Base-by-base conservation (phyloP, 2,329 filamentous ascomycete genomes). In the Spiromastix sp. region DNA sequence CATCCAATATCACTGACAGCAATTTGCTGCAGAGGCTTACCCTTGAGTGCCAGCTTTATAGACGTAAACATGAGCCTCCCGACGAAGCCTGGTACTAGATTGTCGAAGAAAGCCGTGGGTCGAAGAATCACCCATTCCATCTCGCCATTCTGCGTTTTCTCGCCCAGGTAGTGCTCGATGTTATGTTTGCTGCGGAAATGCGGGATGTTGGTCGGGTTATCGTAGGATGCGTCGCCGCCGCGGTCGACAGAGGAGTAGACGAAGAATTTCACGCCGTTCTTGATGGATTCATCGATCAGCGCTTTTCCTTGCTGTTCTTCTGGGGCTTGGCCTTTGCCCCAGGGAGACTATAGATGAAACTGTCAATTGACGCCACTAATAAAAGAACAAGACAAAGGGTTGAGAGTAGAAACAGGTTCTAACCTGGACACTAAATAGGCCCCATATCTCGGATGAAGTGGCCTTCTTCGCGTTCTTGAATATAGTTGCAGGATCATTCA, bases 191-290 rank as follows among this genome's bases (percentile, higher is more conserved):
- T 64, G 39, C 65, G 64, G 51, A 82, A 82, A 52, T 82, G 76
- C 0, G 73, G 71, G 30, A 81, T 64, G 0, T 62, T 48, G 0
- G 76, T 79, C 0, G 66, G 59, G 4, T 66, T 63, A 47, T 69
- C 66, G 30, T 65, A 68, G 4, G 63, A 64, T 2, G 57, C 55
- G 25, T 71, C 66, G 30, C 76, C 74, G 28, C 75, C 74, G 25
- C 78, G 72, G 42, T 81, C 78, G 17, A 79, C 73, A 34, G 68
- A 73, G 19, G 66, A 71, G 56, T 79, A 81, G 29, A 82, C 68
- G 45, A 81, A 77, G 48, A 75, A 68, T 39, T 66, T 60, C 25
- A 81, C 71, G 9, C 64, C 63, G 17, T 70, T 54, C 17, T 67
- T 64, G 38, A 80, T 49, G 2, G 71, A 63, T n/a, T 66, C 70